These are phyloP conservation scores for Porcisia deanei DNA, from an alignment of 208 protist species.

Conservation along the genomic window DNA sequence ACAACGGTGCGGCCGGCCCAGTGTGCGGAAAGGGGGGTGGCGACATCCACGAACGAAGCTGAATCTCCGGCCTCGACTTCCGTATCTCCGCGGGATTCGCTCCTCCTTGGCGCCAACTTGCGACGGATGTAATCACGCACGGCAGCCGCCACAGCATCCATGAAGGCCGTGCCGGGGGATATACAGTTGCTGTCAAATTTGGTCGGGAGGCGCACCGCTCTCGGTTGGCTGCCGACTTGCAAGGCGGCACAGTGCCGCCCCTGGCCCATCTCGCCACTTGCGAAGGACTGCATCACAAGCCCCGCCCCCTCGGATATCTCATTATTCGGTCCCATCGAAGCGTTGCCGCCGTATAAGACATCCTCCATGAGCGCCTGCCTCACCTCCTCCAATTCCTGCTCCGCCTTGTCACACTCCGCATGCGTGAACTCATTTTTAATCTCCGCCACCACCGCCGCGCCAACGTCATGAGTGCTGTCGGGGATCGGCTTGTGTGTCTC, in stretches of 20 bases:
- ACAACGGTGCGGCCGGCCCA: constrained; percentile 89
- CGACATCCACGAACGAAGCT: background rate
- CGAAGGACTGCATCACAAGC: background rate
- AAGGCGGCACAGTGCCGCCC: background rate
- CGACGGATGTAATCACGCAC: constrained; percentile 78
- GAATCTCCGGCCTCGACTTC: constrained; percentile 10
- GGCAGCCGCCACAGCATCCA: constrained; percentile 89
- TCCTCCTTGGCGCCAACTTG: constrained; percentile 41
- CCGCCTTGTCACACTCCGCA: constrained; percentile 37
- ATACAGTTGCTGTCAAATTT: constrained; percentile 98
- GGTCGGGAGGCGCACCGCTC: constrained; percentile 18
- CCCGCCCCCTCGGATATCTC: background rate
- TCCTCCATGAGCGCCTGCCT: constrained; percentile 39
- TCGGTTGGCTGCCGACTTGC: background rate
- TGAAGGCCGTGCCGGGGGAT: constrained; percentile 99
- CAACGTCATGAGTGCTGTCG: constrained; percentile 3
- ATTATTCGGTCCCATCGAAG: background rate
- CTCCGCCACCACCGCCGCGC: constrained; percentile 33
- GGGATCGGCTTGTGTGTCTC: constrained; percentile 20
- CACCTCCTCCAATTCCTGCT: constrained; percentile 58
- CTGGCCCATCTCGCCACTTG: background rate
- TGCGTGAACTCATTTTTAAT: constrained; percentile 52
- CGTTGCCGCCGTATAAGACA: constrained; percentile 50
- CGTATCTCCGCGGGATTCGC: background rate
- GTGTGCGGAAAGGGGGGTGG: constrained; percentile 12